Percentiles rank a stretch among this genome's conserved stretches.
phyloP scores from a whole-genome alignment of 116 monocot species.

The Phalaenopsis hybrid region DNA sequence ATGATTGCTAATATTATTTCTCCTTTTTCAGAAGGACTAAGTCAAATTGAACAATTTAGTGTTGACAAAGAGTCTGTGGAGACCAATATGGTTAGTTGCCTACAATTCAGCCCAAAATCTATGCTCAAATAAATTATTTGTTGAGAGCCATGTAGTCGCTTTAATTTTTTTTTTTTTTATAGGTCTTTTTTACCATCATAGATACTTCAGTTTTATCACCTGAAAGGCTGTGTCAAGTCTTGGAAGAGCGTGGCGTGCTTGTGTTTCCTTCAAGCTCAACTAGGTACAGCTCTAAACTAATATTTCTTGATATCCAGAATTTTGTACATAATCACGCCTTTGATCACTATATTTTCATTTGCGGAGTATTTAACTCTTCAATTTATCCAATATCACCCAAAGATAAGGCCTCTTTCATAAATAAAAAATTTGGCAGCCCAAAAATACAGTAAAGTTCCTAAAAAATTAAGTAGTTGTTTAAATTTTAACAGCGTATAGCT shows the following conservation, averaged over 20 bases:
- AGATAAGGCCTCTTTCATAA: too few species aligned
- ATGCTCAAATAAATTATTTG: not conserved
- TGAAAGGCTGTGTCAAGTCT: slow-evolving; percentile 34
- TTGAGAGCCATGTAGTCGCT: not conserved
- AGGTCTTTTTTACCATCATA: slow-evolving; percentile 64
- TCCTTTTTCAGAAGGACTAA: slow-evolving; percentile 49
- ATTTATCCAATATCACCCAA: too few species aligned
- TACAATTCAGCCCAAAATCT: not conserved
- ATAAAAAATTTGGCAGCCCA: too few species aligned
- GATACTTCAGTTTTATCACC: slow-evolving; percentile 36
- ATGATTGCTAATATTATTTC: slow-evolving; percentile 4
- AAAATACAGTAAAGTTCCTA: too few species aligned
- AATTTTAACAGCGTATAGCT: too few species aligned
- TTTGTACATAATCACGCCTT: too few species aligned
- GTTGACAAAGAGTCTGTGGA: slow-evolving; percentile 56
- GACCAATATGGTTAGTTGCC: slow-evolving; percentile 71
- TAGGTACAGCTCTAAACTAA: slow-evolving; percentile 18
- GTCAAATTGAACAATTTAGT: slow-evolving; percentile 50
- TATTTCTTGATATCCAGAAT: not conserved
- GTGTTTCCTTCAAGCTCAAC: slow-evolving; percentile 52
- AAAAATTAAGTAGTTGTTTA: too few species aligned
- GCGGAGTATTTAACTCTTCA: too few species aligned
- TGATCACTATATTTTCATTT: too few species aligned
- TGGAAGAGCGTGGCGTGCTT: slow-evolving; percentile 62
- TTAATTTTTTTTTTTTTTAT: slow-evolving; percentile 6